Percentiles rank a stretch among this genome's conserved stretches.
Evolutionary conservation across 441 rosid genomes (phyloP).

Genomic region (Hura crepitans): DNA sequence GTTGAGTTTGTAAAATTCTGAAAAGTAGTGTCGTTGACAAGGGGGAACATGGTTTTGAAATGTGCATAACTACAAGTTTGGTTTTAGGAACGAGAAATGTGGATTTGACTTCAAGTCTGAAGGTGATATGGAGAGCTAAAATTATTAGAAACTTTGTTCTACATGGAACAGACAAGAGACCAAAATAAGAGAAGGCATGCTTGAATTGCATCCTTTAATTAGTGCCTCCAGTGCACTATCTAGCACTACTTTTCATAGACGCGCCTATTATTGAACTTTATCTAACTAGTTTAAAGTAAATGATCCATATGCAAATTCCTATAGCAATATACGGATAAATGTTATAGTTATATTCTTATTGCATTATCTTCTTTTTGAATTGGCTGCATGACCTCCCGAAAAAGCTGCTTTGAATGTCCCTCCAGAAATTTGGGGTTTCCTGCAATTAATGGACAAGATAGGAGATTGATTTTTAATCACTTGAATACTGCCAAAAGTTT

Average conservation of each 20-base stretch:
- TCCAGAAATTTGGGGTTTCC: not conserved
- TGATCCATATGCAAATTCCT: not conserved
- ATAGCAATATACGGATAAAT: not conserved
- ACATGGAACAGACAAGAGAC: not conserved
- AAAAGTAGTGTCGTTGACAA: slow-evolving; percentile 1
- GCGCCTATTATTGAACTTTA: not conserved
- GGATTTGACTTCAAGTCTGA: not conserved
- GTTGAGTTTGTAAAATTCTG: not conserved
- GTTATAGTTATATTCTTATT: not conserved
- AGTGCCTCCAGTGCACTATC: not conserved
- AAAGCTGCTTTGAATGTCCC: not conserved
- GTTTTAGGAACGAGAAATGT: not conserved
- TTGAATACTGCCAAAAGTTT: not conserved
- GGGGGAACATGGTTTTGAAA: not conserved
- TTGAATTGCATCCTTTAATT: not conserved
- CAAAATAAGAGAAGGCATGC: not conserved
- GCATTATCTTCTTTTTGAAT: not conserved
- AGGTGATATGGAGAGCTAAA: not conserved
- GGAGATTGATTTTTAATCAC: not conserved
- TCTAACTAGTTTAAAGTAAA: not conserved
- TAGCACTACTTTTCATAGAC: not conserved
- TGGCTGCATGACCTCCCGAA: too few species aligned
- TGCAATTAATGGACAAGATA: too few species aligned
- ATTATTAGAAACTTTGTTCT: not conserved
- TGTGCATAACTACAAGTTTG: not conserved